These are phyloP conservation scores for Mycosphaerella arachidis DNA, from an alignment of 2,329 filamentous ascomycete genomes.

Conservation along the genomic window DNA sequence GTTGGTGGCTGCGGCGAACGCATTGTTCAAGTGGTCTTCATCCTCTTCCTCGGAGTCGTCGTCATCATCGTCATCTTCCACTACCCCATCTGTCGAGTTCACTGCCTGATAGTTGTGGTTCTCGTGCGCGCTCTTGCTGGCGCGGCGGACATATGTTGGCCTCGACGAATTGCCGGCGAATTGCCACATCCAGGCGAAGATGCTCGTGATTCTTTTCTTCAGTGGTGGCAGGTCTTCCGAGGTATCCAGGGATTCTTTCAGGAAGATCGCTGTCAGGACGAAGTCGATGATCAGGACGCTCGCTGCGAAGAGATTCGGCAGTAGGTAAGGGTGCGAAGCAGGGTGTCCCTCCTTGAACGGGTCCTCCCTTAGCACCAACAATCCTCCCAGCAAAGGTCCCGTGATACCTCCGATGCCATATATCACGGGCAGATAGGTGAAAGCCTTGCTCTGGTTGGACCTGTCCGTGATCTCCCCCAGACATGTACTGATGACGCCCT, in stretches of 20 bases:
- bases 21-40: constrained; percentile 39
- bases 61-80: constrained; percentile 18
- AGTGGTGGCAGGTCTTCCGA: constrained; percentile 58
- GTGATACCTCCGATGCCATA: constrained; percentile 93
- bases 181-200: constrained; percentile 68
- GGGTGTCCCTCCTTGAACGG: constrained; percentile 49
- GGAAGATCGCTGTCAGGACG: constrained; percentile 68
- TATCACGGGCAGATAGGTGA: constrained; percentile 92
- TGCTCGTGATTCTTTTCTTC: constrained; percentile 52
- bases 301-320: constrained; percentile 76
- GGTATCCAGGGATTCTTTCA: constrained; percentile 79
- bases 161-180: constrained; percentile 53
- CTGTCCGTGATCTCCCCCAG: constrained; percentile 92
- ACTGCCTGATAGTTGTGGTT: constrained; percentile 9
- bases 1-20: constrained; percentile 38
- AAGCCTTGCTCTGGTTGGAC: constrained; percentile 88
- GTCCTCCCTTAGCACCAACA: constrained; percentile 65
- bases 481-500: constrained; percentile 88
- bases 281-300: constrained; percentile 68
- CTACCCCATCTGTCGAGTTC: constrained; percentile 11
- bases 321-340: constrained; percentile 72
- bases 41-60: constrained; percentile 24
- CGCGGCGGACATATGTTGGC: constrained; percentile 55
- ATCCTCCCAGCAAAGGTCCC: constrained; percentile 82
- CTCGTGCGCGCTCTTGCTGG: constrained; percentile 14